These are phyloP conservation scores for Peniophora sp. DNA, from an alignment of 1,284 basidiomycete genomes.

Conservation along the genomic window DNA sequence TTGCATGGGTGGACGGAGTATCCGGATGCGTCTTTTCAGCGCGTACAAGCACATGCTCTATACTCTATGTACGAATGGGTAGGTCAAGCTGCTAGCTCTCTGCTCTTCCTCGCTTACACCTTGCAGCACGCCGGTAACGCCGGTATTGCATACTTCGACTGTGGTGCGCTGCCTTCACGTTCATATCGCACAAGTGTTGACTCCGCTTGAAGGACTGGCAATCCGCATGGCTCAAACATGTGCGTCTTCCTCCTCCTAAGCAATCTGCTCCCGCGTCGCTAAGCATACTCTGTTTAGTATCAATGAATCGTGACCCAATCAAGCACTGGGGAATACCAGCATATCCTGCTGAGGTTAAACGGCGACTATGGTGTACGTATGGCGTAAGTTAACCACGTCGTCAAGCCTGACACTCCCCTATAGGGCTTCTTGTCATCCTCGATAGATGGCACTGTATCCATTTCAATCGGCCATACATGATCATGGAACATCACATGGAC, in stretches of 20 bases:
- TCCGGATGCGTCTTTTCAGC: conserved; percentile 13
- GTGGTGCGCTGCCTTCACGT: no score
- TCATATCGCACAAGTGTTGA: no score
- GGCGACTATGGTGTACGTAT: conserved; percentile 17
- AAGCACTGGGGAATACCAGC: conserved; percentile 14
- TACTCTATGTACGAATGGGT: conserved; percentile 16
- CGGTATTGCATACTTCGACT: conserved; percentile 3
- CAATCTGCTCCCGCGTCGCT: no score
- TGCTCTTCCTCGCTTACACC: not conserved
- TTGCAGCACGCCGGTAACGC: conserved; percentile 14
- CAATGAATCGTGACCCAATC: conserved; percentile 15
- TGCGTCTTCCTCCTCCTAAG: not conserved
- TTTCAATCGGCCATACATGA: conserved; percentile 16
- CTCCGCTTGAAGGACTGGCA: conserved; percentile 11
- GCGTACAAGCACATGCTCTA: conserved; percentile 13
- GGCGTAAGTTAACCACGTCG: not conserved
- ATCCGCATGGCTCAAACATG: conserved; percentile 17
- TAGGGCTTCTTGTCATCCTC: conserved; percentile 13
- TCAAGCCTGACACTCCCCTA: not conserved
- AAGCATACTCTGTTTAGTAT: conserved; percentile 9
- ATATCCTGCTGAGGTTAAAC: conserved; percentile 14
- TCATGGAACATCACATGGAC: conserved; percentile 16
- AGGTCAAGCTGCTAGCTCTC: not conserved
- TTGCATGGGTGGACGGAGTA: conserved; percentile 10
- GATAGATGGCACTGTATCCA: conserved; percentile 12